A percentile compares a stretch with the other conserved stretches of the same genome.
Evolutionary conservation across 1,284 basidiomycete species (phyloP).

Genomic region (Stygiomarasmius scandens): DNA sequence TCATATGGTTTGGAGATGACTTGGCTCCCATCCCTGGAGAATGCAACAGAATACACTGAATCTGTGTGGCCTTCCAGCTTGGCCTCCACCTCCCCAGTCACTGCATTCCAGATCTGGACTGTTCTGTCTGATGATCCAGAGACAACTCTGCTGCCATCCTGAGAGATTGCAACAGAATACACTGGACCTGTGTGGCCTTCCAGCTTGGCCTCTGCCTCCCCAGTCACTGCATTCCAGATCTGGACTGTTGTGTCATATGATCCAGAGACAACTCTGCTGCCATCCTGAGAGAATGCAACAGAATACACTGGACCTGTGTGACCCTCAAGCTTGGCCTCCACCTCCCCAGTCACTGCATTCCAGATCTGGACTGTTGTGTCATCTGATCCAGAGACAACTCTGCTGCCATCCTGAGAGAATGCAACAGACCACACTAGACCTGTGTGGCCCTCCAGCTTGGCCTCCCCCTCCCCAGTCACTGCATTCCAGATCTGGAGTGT

Average conservation of each 20-base stretch:
- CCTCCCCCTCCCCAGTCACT: not conserved
- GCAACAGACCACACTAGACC: constrained; percentile 15
- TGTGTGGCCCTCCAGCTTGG: constrained; percentile 10
- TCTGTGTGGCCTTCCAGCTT: too few relatives aligned
- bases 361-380: constrained; percentile 19
- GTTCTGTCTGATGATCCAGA: constrained; percentile 9
- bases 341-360: constrained; percentile 15
- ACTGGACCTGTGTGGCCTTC: constrained; percentile 2
- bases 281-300: constrained; percentile 18
- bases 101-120: constrained; percentile 6
- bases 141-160: not conserved
- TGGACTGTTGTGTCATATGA: constrained; percentile 24
- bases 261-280: constrained; percentile 19
- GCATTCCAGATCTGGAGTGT: constrained; percentile 1
- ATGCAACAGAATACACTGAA: too few relatives aligned
- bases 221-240: constrained; percentile 23
- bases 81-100: too few relatives aligned
- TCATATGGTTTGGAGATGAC: too few relatives aligned
- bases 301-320: constrained; percentile 14
- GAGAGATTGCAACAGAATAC: constrained; percentile 2
- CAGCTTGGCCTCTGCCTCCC: constrained; percentile 2
- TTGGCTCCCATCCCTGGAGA: too few relatives aligned
- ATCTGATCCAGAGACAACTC: constrained; percentile 17
- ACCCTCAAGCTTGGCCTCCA: constrained; percentile 7
- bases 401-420: constrained; percentile 17